phyloP scores from a whole-genome alignment of 192 early-diverging fungal species.

The Nowakowskiella sp. region DNA sequence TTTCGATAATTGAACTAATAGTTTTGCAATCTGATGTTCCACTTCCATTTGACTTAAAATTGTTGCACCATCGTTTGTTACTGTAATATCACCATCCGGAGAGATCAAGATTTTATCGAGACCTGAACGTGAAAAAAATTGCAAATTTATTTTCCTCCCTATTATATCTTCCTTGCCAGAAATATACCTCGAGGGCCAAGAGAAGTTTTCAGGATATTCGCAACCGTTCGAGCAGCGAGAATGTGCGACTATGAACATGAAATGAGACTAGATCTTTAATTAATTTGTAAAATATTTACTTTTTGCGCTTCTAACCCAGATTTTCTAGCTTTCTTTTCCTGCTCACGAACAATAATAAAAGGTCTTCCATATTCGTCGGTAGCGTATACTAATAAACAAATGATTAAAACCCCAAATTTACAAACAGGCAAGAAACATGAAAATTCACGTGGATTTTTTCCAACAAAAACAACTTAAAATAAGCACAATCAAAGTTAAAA shows the following conservation, averaged over 20 bases:
- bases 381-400: slow-evolving; percentile 86
- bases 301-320: slow-evolving; percentile 92
- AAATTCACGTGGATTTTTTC: no score
- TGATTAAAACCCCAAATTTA: no score
- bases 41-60: slow-evolving; percentile 97
- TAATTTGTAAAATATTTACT: slow-evolving; percentile 41
- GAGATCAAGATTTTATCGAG: slow-evolving; percentile 99
- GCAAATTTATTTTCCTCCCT: slow-evolving; percentile 6
- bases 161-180: no score
- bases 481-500: no score
- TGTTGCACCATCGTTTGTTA: slow-evolving; percentile 99
- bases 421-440: no score
- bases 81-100: slow-evolving; percentile 97
- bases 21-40: slow-evolving; percentile 98
- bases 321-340: slow-evolving; percentile 83
- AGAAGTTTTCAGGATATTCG: slow-evolving; percentile 96
- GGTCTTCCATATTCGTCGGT: slow-evolving; percentile 95
- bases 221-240: slow-evolving; percentile 92
- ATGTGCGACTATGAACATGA: slow-evolving; percentile 81
- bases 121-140: slow-evolving; percentile 37
- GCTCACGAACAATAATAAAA: slow-evolving; percentile 97
- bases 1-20: slow-evolving; percentile 94
- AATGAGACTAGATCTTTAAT: neutral
- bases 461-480: no score
- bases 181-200: slow-evolving; percentile 86